Evolutionary conservation across 306 rosid genomes (phyloP).

Genomic region (Coriaria nepalensis): DNA sequence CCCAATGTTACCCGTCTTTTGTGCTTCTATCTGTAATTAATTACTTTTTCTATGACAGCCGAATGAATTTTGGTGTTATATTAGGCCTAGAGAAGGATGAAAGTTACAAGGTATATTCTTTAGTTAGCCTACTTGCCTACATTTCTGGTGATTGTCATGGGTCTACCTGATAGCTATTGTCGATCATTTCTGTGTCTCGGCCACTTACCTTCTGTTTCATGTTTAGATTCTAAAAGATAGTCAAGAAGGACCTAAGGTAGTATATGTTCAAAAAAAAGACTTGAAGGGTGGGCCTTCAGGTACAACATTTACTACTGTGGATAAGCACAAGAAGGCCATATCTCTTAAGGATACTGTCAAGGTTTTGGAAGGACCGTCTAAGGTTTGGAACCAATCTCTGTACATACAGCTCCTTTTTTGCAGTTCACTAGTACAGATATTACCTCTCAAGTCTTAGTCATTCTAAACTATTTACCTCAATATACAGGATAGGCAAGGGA

Average conservation of each 20-base stretch:
- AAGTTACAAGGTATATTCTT: conserved; percentile 55
- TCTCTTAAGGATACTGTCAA: conserved; percentile 53
- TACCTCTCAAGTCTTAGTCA: conserved; percentile 8
- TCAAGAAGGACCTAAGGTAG: conserved; percentile 49
- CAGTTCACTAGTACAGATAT: conserved; percentile 5
- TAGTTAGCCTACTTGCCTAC: conserved; percentile 2
- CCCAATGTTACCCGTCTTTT: background rate
- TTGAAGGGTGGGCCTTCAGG: conserved; percentile 51
- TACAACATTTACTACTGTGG: conserved; percentile 65
- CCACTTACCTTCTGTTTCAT: conserved; percentile 8
- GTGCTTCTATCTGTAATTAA: conserved; percentile 4
- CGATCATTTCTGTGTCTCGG: background rate
- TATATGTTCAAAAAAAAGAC: conserved; percentile 32
- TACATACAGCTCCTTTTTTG: background rate
- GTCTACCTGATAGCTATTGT: background rate
- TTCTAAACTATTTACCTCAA: conserved; percentile 14
- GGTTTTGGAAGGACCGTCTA: conserved; percentile 57
- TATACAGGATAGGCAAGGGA: conserved; percentile 79
- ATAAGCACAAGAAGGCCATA: conserved; percentile 47
- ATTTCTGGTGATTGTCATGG: background rate
- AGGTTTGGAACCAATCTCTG: conserved; percentile 30
- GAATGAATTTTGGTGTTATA: conserved; percentile 80
- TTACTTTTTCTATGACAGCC: conserved; percentile 37
- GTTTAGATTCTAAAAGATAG: conserved; percentile 68
- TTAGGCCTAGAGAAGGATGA: conserved; percentile 71